phyloP scores from a whole-genome alignment of 306 rosid species.

The Trichosanthes truncata region DNA sequence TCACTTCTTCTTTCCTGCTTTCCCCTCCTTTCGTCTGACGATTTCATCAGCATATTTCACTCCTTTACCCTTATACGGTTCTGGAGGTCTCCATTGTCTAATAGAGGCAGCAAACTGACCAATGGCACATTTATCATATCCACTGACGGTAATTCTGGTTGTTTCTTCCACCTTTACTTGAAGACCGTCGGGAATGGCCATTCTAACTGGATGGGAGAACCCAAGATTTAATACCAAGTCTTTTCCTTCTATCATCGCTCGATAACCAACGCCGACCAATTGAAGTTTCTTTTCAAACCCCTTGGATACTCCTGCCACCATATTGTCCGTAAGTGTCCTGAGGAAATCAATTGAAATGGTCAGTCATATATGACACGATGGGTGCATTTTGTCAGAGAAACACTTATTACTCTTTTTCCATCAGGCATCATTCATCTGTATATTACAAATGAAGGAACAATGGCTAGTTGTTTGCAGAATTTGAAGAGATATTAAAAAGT shows the following conservation, averaged over 20 bases:
- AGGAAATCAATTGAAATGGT: slow-evolving; percentile 16
- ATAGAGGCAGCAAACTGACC: slow-evolving; percentile 93
- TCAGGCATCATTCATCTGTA: neutral
- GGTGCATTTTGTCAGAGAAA: neutral
- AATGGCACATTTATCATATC: slow-evolving; percentile 69
- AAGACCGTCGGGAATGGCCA: slow-evolving; percentile 68
- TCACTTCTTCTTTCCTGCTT: slow-evolving; percentile 91
- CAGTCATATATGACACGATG: neutral
- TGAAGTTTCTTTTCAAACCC: slow-evolving; percentile 95
- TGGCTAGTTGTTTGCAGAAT: neutral
- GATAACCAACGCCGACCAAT: slow-evolving; percentile 90
- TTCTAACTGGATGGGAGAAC: slow-evolving; percentile 93
- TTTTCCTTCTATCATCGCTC: slow-evolving; percentile 73
- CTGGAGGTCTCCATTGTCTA: slow-evolving; percentile 97
- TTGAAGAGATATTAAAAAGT: too few relatives aligned
- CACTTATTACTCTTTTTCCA: neutral
- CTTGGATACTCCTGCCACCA: slow-evolving; percentile 93
- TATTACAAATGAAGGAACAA: neutral
- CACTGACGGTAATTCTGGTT: slow-evolving; percentile 72
- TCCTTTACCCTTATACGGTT: slow-evolving; percentile 98
- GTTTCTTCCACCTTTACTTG: slow-evolving; percentile 85
- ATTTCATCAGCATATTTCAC: slow-evolving; percentile 88
- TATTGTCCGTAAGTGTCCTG: slow-evolving; percentile 86
- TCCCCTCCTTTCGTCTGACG: slow-evolving; percentile 86
- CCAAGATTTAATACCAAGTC: slow-evolving; percentile 82